Evolutionary conservation across 148 eudicot species (phyloP).

Genomic region (Chenopodium formosanum): DNA sequence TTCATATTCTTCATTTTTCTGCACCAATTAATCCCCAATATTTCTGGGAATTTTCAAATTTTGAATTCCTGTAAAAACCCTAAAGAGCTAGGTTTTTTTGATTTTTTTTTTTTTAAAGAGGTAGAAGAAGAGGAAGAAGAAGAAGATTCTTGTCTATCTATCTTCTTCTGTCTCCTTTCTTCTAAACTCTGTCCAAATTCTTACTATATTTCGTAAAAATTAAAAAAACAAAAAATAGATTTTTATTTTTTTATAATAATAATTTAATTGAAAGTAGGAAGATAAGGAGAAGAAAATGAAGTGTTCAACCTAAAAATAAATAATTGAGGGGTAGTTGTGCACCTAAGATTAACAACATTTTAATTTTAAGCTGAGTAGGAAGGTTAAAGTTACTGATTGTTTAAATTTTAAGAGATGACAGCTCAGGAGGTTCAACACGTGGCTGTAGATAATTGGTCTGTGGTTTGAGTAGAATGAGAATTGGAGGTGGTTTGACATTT

Average conservation of each 20-base stretch:
- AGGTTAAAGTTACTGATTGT: constrained; percentile 1
- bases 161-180: constrained; percentile 23
- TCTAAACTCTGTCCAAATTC: not conserved
- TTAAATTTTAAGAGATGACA: not conserved
- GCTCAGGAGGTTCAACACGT: not conserved
- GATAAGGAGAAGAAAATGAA: not conserved
- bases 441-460: not conserved
- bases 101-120: too few species aligned
- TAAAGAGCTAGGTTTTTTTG: constrained; percentile 11
- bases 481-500: not conserved
- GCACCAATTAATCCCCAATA: not conserved
- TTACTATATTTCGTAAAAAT: not conserved
- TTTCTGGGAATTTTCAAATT: not conserved
- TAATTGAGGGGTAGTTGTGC: not conserved
- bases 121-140: constrained; percentile 17
- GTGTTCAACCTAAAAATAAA: not conserved
- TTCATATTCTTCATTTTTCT: constrained; percentile 26
- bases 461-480: not conserved
- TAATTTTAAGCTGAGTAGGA: too few species aligned
- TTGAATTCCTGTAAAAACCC: constrained; percentile 5
- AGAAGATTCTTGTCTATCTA: not conserved
- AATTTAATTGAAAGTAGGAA: not conserved
- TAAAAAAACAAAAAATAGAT: not conserved
- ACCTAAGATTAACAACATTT: not conserved
- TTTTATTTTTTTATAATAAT: not conserved